phyloP scores from a whole-genome alignment of 1,284 basidiomycete species.

The Rhodotorula sp. region DNA sequence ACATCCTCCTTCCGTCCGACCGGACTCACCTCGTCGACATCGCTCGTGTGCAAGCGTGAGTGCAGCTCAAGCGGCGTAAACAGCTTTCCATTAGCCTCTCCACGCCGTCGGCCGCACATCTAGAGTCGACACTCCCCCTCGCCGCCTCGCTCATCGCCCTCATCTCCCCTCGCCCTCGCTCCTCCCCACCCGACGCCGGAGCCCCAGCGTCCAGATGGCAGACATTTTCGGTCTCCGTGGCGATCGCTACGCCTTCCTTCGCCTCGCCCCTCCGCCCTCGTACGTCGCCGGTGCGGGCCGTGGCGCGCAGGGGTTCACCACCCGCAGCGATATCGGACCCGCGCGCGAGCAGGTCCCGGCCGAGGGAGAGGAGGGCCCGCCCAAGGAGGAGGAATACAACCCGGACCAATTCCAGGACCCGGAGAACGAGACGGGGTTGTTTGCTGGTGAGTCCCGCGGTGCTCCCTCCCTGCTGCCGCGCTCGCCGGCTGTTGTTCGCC shows the following conservation, averaged over 20 bases:
- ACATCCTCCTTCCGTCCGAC: background rate
- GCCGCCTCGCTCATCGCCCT: background rate
- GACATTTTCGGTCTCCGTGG: constrained; percentile 35
- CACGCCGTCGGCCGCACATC: background rate
- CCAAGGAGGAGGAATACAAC: constrained; percentile 75
- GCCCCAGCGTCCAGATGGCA: constrained; percentile 12
- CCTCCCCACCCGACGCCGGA: background rate
- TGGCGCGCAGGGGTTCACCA: constrained; percentile 97
- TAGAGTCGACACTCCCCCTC: background rate
- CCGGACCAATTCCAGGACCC: constrained; percentile 92
- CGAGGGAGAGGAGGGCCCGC: constrained; percentile 53
- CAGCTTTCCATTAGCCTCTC: background rate
- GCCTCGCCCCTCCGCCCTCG: constrained; percentile 48
- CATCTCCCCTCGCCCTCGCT: background rate
- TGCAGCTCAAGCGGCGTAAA: background rate
- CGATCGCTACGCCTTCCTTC: constrained; percentile 36
- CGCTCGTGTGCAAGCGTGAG: background rate
- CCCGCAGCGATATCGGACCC: constrained; percentile 97
- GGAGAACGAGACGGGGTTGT: constrained; percentile 94
- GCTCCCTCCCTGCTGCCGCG: background rate
- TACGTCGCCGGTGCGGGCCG: constrained; percentile 96
- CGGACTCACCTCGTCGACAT: background rate
- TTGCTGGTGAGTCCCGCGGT: constrained; percentile 61
- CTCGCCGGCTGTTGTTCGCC: no score
- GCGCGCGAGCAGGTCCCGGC: constrained; percentile 91